Percentiles rank a stretch among this genome's conserved stretches.
Evolutionary conservation across 2,329 filamentous ascomycete species (phyloP).

Genomic region (Penicillium sp.): DNA sequence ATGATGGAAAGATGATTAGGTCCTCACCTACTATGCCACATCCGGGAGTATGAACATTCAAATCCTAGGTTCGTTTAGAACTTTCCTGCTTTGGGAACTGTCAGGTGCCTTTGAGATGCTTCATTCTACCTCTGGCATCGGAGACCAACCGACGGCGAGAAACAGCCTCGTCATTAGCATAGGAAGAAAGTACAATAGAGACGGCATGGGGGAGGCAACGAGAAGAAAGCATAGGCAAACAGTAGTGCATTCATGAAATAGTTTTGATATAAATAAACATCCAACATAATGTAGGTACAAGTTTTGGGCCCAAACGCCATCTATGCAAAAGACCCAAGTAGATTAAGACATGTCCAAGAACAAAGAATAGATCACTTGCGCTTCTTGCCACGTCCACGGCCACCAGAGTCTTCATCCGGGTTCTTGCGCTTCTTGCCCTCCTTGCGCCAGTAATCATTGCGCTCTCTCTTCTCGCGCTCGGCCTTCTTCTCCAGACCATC

Average conservation of each 20-base stretch:
- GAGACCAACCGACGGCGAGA: not conserved
- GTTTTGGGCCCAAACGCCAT: constrained; percentile 29
- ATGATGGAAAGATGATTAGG: not conserved
- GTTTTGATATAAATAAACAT: constrained; percentile 6
- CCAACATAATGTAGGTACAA: constrained; percentile 10
- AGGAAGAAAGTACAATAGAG: not conserved
- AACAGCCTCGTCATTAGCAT: no score
- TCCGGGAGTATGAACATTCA: not conserved
- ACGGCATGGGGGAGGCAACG: not conserved
- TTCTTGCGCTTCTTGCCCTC: constrained; percentile 79
- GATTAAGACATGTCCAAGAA: constrained; percentile 18
- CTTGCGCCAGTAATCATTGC: constrained; percentile 85
- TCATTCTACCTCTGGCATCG: not conserved
- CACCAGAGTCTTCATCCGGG: constrained; percentile 53
- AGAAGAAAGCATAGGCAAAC: not conserved
- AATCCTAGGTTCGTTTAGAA: not conserved
- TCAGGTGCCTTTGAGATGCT: not conserved
- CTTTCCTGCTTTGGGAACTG: not conserved
- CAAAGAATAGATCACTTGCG: constrained; percentile 34
- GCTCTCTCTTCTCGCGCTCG: constrained; percentile 84
- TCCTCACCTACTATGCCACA: not conserved
- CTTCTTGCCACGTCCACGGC: constrained; percentile 49
- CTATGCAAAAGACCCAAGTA: constrained; percentile 23
- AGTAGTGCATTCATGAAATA: constrained; percentile 1
- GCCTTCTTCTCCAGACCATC: constrained; percentile 82